phyloP scores from a whole-genome alignment of 345 rosid genomes.

The Hevea brasiliensis region DNA sequence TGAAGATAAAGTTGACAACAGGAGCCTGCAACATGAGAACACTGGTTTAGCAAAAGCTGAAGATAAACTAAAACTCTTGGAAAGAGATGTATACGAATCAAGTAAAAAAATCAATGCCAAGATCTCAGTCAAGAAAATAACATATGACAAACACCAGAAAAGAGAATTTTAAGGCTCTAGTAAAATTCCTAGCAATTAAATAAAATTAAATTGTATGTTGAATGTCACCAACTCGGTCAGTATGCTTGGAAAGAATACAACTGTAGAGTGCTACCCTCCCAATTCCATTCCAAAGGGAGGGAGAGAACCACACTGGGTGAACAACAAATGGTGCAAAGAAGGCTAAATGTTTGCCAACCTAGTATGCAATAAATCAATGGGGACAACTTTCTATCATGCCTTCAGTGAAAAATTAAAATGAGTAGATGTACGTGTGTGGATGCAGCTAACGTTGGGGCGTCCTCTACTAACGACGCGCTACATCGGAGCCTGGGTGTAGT shows the following conservation, averaged over 20 bases:
- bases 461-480: too few species aligned
- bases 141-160: neutral
- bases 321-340: neutral
- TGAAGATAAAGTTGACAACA: slow-evolving; percentile 67
- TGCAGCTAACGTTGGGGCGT: too few species aligned
- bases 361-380: neutral
- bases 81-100: neutral
- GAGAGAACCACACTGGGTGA: neutral
- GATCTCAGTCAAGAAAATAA: neutral
- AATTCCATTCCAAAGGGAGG: neutral
- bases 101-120: neutral
- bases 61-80: neutral
- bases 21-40: slow-evolving; percentile 46
- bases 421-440: neutral
- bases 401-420: too few species aligned
- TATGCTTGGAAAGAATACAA: neutral
- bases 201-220: neutral
- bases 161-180: neutral
- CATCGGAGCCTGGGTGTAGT: too few species aligned
- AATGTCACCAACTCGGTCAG: neutral
- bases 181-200: neutral
- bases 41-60: slow-evolving; percentile 15
- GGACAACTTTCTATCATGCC: neutral
- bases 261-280: neutral
- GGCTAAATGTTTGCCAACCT: neutral